These are phyloP conservation scores for Glycyrrhiza uralensis DNA, from an alignment of 306 rosid species.

Conservation along the genomic window DNA sequence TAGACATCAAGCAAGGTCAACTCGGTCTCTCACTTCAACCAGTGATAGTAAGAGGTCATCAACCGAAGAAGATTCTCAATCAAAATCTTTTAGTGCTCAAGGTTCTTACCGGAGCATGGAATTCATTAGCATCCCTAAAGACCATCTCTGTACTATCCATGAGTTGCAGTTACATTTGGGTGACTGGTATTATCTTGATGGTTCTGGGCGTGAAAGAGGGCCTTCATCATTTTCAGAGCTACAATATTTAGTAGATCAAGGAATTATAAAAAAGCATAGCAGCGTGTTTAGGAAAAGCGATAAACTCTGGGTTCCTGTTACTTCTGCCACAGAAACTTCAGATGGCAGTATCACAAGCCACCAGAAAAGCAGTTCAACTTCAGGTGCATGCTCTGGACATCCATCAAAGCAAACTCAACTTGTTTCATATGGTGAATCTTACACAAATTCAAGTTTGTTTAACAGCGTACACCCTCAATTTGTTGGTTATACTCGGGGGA, in stretches of 20 bases:
- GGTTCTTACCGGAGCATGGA: conserved; percentile 45
- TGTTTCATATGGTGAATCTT: conserved; percentile 24
- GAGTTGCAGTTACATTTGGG: conserved; percentile 84
- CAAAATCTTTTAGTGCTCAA: conserved; percentile 44
- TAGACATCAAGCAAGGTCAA: conserved; percentile 61
- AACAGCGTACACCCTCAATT: conserved; percentile 76
- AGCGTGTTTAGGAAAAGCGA: conserved; percentile 85
- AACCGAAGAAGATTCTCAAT: conserved; percentile 64
- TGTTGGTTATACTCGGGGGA: conserved; percentile 84
- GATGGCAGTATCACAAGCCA: conserved; percentile 36
- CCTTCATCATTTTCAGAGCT: conserved; percentile 84
- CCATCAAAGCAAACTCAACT: conserved; percentile 36
- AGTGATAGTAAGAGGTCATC: conserved; percentile 81
- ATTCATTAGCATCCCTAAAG: conserved; percentile 53
- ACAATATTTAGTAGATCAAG: conserved; percentile 76
- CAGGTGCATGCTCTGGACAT: conserved; percentile 40
- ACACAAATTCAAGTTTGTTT: conserved; percentile 35
- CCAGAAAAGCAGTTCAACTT: conserved; percentile 38
- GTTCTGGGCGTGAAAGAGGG: conserved; percentile 93
- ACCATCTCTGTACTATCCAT: conserved; percentile 57
- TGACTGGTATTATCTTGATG: conserved; percentile 97
- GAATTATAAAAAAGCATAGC: conserved; percentile 59
- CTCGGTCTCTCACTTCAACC: conserved; percentile 56
- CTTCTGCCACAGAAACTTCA: conserved; percentile 61
- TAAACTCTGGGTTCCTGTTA: conserved; percentile 89